Conservation (phyloP, 352 stramenopile species). For the Blastocystis sp. region DNA sequence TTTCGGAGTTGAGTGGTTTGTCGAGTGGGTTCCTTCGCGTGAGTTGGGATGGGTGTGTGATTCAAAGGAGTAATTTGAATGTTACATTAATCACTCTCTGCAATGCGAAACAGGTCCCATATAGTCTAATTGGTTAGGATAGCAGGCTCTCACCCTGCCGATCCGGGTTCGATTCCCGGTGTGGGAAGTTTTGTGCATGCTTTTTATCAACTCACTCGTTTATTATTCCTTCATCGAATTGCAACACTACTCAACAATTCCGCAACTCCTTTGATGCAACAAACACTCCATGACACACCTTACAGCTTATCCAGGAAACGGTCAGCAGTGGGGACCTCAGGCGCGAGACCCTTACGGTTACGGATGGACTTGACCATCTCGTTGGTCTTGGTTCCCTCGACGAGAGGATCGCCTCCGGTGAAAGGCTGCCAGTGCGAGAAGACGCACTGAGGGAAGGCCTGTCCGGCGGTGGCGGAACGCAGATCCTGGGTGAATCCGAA, state of each 20-base stretch:
- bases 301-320: conserved; percentile 99
- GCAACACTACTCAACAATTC: not conserved
- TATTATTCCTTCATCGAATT: not conserved
- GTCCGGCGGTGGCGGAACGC: conserved; percentile 91
- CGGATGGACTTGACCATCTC: conserved; percentile 84
- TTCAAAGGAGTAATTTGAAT: no score
- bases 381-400: conserved; percentile 79
- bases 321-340: conserved; percentile 88
- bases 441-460: conserved; percentile 96
- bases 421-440: conserved; percentile 98
- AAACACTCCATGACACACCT: conserved; percentile 64
- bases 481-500: conserved; percentile 98
- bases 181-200: conserved; percentile 35
- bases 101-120: conserved; percentile 29
- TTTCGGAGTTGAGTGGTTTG: no score
- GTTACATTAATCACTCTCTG: no score
- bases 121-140: conserved; percentile 57
- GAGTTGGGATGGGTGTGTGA: no score
- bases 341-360: conserved; percentile 88
- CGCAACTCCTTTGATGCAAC: not conserved
- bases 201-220: not conserved
- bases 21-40: no score
- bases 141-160: conserved; percentile 56
- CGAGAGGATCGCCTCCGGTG: conserved; percentile 75
- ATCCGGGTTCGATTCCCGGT: conserved; percentile 57